Conservation (phyloP, 257 asterid genomes). For the Salvia splendens region DNA sequence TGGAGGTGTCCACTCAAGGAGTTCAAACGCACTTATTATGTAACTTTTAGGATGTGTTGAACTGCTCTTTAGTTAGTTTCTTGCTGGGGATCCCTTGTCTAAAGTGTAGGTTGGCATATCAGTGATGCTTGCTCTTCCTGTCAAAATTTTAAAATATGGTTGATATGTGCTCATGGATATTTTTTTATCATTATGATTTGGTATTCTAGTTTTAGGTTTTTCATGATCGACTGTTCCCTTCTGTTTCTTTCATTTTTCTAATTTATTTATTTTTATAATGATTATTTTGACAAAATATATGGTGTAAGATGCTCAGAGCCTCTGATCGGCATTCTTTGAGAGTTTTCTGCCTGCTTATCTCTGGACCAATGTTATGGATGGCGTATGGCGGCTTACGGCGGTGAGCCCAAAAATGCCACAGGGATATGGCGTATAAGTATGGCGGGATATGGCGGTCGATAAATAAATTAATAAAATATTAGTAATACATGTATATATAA, state of each 20-base stretch:
- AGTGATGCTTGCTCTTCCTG: neutral
- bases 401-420: too few relatives aligned
- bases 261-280: neutral
- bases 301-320: conserved; percentile 4
- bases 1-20: neutral
- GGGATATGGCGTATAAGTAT: too few relatives aligned
- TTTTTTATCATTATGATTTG: neutral
- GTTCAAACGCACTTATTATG: neutral
- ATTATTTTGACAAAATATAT: conserved; percentile 1
- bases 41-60: neutral
- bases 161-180: neutral
- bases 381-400: too few relatives aligned
- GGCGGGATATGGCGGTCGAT: too few relatives aligned
- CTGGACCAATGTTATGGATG: too few relatives aligned
- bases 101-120: conserved; percentile 1
- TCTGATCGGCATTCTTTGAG: neutral
- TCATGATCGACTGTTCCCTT: conserved; percentile 8
- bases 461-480: too few relatives aligned
- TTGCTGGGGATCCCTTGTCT: neutral
- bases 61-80: neutral
- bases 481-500: too few relatives aligned
- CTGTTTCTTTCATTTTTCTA: neutral
- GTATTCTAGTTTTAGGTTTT: neutral
- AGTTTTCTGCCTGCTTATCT: conserved; percentile 20
- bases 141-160: conserved; percentile 2